Conservation (phyloP, 139 green algal species). For the Coelastrella sp. region DNA sequence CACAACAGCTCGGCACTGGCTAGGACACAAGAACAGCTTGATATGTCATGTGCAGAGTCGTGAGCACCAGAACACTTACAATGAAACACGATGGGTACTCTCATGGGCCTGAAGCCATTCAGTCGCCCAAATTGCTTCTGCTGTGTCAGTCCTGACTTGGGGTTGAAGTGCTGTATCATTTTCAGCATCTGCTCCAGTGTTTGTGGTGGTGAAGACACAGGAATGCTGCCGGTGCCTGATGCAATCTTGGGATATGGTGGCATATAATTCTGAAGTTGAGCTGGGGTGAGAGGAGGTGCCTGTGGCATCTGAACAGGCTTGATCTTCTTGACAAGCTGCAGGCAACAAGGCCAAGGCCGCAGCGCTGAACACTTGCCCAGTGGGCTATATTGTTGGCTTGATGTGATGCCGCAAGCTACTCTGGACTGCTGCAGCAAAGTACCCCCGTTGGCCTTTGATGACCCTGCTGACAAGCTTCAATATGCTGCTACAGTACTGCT, state of each 20-base stretch:
- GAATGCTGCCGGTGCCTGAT: conserved; percentile 1
- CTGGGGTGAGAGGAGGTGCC: conserved; percentile 1
- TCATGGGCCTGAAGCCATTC: conserved; percentile 40
- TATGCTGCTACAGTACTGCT: no score
- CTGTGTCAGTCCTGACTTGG: conserved; percentile 12
- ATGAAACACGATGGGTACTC: conserved; percentile 38
- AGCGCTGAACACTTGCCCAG: no score
- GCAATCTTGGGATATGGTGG: conserved; percentile 28
- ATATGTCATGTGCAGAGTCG: not conserved
- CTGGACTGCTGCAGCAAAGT: no score
- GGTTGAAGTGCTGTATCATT: conserved; percentile 40
- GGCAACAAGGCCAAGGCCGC: not conserved
- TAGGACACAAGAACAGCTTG: no score
- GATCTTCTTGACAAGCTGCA: conserved; percentile 14
- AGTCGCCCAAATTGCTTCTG: conserved; percentile 19
- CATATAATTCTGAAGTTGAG: conserved; percentile 3
- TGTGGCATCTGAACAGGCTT: conserved; percentile 29
- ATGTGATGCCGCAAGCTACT: no score
- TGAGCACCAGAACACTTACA: not conserved
- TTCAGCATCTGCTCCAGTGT: conserved; percentile 30
- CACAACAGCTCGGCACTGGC: no score
- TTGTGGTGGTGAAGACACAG: conserved; percentile 20
- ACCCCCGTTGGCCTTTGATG: no score
- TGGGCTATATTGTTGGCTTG: no score
- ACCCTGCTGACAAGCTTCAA: no score